Base-by-base conservation (phyloP, 2,329 filamentous ascomycete genomes). In the Diplodia mutila region DNA sequence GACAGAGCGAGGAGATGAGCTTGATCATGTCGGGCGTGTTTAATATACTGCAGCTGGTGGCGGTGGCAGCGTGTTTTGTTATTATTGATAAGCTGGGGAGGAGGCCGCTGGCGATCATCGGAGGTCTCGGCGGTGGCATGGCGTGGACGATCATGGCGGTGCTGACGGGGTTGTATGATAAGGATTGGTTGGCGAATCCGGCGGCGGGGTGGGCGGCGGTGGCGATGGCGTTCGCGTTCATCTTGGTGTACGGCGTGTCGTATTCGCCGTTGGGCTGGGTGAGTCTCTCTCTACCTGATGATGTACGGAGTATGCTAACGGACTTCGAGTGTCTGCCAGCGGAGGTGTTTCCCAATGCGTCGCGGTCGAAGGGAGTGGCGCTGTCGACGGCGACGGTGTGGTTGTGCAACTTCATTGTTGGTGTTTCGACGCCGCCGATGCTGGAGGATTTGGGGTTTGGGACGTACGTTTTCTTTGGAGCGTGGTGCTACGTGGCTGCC, bases 391-490 rank as follows among this genome's bases (percentile, higher is more conserved):
- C 84, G 67, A 84, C 84, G 4, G 89, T 88, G 77, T 91, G 89
- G 80, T 76, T 89, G 2, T 86, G 85, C 74, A 89, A 90, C 74
- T 89, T 90, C 69, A 84, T 88, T 61, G 86, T 89, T 32, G 52
- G 90, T 46, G 84, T 91, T 72, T 84, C 90, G 32, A 90, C 88
- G 0, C 89, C 89, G 0, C 83, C 88, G 0, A 83, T 91, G 46
- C 84, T 91, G 25, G 78, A 85, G 68, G 84, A 85, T 65, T 88
- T 80, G 0, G 82, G 81, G 0, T 84, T 78, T 69, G 83, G 83
- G 3, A 75, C 75, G 0, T 78, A 78, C 48, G 72, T 72, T 1
- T 79, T 79, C 66, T 79, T 79, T 69, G 77, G 75, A 1, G 74
- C 75, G 14, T 77, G 78, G 65, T 77, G 74, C 68, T 69, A 72